A percentile compares a stretch with the other conserved stretches of the same genome.
Conservation (phyloP, 495 filamentous ascomycete genomes). For the Penicillium antarcticum region DNA sequence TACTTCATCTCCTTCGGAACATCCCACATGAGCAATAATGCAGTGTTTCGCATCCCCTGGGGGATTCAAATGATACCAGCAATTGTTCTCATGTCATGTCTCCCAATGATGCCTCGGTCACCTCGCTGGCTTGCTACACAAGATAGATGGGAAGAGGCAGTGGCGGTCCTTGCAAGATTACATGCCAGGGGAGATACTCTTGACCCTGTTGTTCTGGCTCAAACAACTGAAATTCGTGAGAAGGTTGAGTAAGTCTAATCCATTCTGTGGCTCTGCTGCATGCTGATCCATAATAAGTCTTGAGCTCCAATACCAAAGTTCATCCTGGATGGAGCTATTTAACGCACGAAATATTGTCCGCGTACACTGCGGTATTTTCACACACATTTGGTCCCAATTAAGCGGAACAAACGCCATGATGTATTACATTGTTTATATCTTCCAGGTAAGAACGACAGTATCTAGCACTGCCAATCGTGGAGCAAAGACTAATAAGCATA, state of each 20-base stretch:
- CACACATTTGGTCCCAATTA: slow-evolving; percentile 76
- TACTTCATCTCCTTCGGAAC: slow-evolving; percentile 20
- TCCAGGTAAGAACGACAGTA: slow-evolving; percentile 38
- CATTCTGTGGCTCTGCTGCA: neutral
- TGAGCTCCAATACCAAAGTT: slow-evolving; percentile 31
- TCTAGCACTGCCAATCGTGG: slow-evolving; percentile 45
- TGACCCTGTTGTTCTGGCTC: slow-evolving; percentile 13
- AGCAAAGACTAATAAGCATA: neutral
- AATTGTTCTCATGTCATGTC: slow-evolving; percentile 44
- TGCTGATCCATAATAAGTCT: slow-evolving; percentile 7
- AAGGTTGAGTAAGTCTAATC: slow-evolving; percentile 14
- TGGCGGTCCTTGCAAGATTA: slow-evolving; percentile 49
- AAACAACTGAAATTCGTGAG: slow-evolving; percentile 14
- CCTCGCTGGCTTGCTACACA: slow-evolving; percentile 63
- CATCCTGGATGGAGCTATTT: slow-evolving; percentile 55
- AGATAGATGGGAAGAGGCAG: slow-evolving; percentile 54
- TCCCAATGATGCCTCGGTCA: slow-evolving; percentile 58
- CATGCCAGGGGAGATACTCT: slow-evolving; percentile 12
- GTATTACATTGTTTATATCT: slow-evolving; percentile 75
- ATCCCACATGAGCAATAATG: slow-evolving; percentile 13
- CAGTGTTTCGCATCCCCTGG: slow-evolving; percentile 17
- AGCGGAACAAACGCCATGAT: slow-evolving; percentile 78
- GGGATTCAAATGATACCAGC: slow-evolving; percentile 42
- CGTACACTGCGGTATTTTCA: slow-evolving; percentile 65
- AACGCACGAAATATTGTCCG: slow-evolving; percentile 65